phyloP scores from a whole-genome alignment of 225 moss, liverwort and hornwort genomes.

The Bryoerythrophyllum caledonicum region DNA sequence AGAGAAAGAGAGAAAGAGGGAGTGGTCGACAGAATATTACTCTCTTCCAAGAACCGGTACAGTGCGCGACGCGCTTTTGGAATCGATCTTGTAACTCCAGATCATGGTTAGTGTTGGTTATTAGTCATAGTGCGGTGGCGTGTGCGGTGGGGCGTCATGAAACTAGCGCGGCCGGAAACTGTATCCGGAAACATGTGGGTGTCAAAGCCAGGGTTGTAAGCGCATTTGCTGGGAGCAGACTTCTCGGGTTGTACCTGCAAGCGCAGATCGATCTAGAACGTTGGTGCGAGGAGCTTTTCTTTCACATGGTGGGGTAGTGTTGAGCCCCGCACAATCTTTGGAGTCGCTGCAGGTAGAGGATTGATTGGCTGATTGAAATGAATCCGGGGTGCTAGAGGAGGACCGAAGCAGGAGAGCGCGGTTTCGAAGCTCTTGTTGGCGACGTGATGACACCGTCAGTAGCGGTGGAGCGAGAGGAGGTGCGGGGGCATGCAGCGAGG shows the following conservation, averaged over 20 bases:
- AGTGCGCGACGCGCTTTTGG: not conserved
- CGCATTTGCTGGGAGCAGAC: not conserved
- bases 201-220: constrained; percentile 1
- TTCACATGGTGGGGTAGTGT: too few species aligned
- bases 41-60: constrained; percentile 3
- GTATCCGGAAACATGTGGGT: not conserved
- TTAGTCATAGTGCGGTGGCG: not conserved
- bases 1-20: not conserved
- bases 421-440: not conserved
- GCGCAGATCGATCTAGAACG: not conserved
- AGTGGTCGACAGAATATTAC: not conserved
- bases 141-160: constrained; percentile 24
- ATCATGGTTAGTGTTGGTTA: not conserved
- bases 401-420: not conserved
- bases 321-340: too few species aligned
- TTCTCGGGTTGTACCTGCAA: not conserved
- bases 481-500: constrained; percentile 1
- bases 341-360: too few species aligned
- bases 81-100: constrained; percentile 17
- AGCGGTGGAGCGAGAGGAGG: constrained; percentile 23
- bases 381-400: too few species aligned
- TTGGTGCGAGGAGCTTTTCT: not conserved
- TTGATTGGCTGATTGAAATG: too few species aligned
- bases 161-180: constrained; percentile 3
- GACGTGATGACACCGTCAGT: constrained; percentile 21